Conservation (phyloP, 2,329 filamentous ascomycete genomes). For the Plectosphaerella plurivora region DNA sequence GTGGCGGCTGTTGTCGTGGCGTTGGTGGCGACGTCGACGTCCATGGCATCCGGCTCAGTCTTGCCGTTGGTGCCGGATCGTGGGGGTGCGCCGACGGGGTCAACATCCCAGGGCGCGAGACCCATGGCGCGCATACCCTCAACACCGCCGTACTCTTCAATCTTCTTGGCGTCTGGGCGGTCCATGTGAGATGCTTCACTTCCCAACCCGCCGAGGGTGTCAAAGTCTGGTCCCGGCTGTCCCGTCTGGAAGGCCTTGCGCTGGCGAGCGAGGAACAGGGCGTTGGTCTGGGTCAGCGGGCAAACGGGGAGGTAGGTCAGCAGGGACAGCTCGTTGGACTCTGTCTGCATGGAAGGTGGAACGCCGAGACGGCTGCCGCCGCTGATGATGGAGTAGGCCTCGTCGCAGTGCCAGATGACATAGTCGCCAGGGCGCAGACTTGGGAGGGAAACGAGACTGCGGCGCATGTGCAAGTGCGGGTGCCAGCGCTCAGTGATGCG, state of each 20-base stretch:
- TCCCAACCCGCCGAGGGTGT: slow-evolving; percentile 45
- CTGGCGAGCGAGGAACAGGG: slow-evolving; percentile 35
- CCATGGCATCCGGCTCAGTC: slow-evolving; percentile 16
- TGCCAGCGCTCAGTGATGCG: slow-evolving; percentile 55
- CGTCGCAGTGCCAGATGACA: slow-evolving; percentile 55
- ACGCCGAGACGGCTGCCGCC: slow-evolving; percentile 26
- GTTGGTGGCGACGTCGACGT: slow-evolving; percentile 17
- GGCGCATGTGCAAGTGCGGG: slow-evolving; percentile 48
- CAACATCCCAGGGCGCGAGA: slow-evolving; percentile 43
- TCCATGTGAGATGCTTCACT: slow-evolving; percentile 46
- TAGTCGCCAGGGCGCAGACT: slow-evolving; percentile 52
- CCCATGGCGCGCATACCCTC: slow-evolving; percentile 55
- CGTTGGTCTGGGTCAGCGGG: slow-evolving; percentile 39
- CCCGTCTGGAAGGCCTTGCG: slow-evolving; percentile 51
- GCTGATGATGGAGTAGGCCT: slow-evolving; percentile 50
- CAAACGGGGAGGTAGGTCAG: slow-evolving; percentile 52
- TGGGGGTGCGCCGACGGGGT: slow-evolving; percentile 24
- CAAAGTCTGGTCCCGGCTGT: slow-evolving; percentile 51
- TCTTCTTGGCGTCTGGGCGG: slow-evolving; percentile 45
- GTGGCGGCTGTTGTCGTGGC: neutral
- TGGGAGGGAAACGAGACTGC: slow-evolving; percentile 51
- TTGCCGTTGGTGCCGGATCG: slow-evolving; percentile 7
- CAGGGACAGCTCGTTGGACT: slow-evolving; percentile 35
- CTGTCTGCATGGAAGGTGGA: slow-evolving; percentile 11
- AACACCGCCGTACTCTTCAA: slow-evolving; percentile 44